Base-by-base conservation (phyloP, 371 early-diverging fungal species). In the Mucor piriformis region DNA sequence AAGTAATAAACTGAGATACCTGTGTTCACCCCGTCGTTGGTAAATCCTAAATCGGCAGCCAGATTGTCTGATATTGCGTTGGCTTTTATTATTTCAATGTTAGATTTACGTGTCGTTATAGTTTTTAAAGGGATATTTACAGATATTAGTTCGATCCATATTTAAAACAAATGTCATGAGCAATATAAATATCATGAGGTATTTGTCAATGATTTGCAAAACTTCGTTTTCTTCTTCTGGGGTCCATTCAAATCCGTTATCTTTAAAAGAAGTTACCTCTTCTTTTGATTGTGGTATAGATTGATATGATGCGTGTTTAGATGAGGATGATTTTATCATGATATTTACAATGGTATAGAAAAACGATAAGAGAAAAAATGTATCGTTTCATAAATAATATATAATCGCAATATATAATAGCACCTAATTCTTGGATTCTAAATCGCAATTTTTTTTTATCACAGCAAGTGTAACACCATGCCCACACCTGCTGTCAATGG, bases 51-150 rank as follows among this genome's bases (percentile, higher is more conserved):
- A 29, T 77, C 65, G 6, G 29, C 56, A 0, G 78, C 66, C 0
- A 77, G 43, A 37, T 72, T 59, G 44, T 77, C 78, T 3, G 78
- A 77, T 24, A 77, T 66, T 11, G 78, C 78, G 42, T 77, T 77
- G 11, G 78, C 74, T 77, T 12, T 47, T 10, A n/a, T n/a, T 11
- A 3, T 20, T 3, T 18, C 10, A n/a, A 25, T 6, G 13, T 25
- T 32, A 43, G 32, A 42, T 29, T 16, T 25, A 10, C 1, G 16
- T 29, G n/a, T 11, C 2, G 24, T 50, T 0, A 16, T 0, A 13
- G 13, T 18, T 18, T 38, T 13, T 2, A 5, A 12, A 21, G 6
- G n/a, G n/a, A n/a, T 43, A 20, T 54, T 56, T 66, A 66, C 66
- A 61, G 1, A 66, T 55, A 25, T 66, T 66, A 3, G 66, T 66